Conservation (phyloP, 371 early-diverging fungal genomes). For the Basidiobolus meristosporus region DNA sequence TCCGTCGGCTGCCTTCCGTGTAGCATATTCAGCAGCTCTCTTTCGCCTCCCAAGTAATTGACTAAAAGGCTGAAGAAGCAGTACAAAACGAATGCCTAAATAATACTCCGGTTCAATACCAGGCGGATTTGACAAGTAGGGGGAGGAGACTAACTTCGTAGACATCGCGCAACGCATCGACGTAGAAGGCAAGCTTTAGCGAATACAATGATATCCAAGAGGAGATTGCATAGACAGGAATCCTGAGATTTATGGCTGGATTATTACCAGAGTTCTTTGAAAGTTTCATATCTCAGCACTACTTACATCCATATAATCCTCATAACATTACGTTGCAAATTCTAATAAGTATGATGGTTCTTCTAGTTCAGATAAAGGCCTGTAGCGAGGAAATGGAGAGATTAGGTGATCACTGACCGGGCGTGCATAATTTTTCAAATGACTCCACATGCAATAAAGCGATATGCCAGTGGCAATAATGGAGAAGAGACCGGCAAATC, state of each 20-base stretch:
- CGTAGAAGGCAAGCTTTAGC: slow-evolving; percentile 56
- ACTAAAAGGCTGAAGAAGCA: slow-evolving; percentile 80
- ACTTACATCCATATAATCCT: slow-evolving; percentile 76
- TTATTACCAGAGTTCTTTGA: background rate
- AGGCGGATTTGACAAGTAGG: background rate
- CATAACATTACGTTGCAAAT: slow-evolving; percentile 69
- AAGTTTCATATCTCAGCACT: background rate
- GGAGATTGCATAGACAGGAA: slow-evolving; percentile 78
- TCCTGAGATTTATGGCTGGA: slow-evolving; percentile 20
- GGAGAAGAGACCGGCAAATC: slow-evolving; percentile 29
- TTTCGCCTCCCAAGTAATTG: slow-evolving; percentile 85
- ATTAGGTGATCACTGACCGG: slow-evolving; percentile 40
- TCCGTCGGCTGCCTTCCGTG: slow-evolving; percentile 53
- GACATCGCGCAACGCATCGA: slow-evolving; percentile 82
- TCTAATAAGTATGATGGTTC: slow-evolving; percentile 11
- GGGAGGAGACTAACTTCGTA: slow-evolving; percentile 44
- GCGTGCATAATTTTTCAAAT: slow-evolving; percentile 78
- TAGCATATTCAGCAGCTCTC: slow-evolving; percentile 55
- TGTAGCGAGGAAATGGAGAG: background rate
- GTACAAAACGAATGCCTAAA: slow-evolving; percentile 84
- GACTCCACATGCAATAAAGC: slow-evolving; percentile 51
- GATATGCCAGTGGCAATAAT: slow-evolving; percentile 45
- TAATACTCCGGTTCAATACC: background rate
- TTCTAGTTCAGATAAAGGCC: background rate
- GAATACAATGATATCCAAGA: slow-evolving; percentile 64